Percentiles rank a stretch among this genome's conserved stretches.
These are phyloP conservation scores for Aspergillus sclerotiicarbonarius DNA, from an alignment of 495 filamentous ascomycete genomes.

Conservation along the genomic window DNA sequence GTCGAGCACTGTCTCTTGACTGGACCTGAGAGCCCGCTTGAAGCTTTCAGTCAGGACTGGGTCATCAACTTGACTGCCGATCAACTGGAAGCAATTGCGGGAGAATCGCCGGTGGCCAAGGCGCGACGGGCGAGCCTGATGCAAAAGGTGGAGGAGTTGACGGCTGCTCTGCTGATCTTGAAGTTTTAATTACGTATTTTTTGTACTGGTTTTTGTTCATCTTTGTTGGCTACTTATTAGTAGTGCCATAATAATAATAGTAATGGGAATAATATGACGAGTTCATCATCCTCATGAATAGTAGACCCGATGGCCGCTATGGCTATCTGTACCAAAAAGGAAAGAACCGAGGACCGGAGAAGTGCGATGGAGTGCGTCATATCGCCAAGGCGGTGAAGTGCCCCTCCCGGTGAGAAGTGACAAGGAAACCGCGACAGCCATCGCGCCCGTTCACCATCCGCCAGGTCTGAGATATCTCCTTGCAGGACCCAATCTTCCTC, in stretches of 20 bases:
- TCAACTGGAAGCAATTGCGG: conserved; percentile 45
- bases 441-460: too few species aligned
- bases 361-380: conserved; percentile 4
- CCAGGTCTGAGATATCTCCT: too few species aligned
- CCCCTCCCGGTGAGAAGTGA: conserved; percentile 2
- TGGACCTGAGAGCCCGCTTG: conserved; percentile 32
- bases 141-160: conserved; percentile 42
- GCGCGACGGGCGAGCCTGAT: conserved; percentile 33
- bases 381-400: conserved; percentile 7
- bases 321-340: background rate
- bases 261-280: too few species aligned
- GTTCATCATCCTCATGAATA: background rate
- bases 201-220: background rate
- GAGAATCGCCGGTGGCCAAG: conserved; percentile 36
- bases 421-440: background rate
- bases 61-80: conserved; percentile 34
- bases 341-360: background rate
- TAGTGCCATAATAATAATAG: background rate
- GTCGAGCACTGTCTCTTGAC: conserved; percentile 33
- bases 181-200: conserved; percentile 1
- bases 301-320: background rate
- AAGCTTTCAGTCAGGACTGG: conserved; percentile 33
- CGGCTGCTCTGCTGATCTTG: conserved; percentile 35
- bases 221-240: background rate
- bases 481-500: too few species aligned